Evolutionary conservation across 176 grass and related monocot species (phyloP).

Genomic region (Dactylis glomerata): DNA sequence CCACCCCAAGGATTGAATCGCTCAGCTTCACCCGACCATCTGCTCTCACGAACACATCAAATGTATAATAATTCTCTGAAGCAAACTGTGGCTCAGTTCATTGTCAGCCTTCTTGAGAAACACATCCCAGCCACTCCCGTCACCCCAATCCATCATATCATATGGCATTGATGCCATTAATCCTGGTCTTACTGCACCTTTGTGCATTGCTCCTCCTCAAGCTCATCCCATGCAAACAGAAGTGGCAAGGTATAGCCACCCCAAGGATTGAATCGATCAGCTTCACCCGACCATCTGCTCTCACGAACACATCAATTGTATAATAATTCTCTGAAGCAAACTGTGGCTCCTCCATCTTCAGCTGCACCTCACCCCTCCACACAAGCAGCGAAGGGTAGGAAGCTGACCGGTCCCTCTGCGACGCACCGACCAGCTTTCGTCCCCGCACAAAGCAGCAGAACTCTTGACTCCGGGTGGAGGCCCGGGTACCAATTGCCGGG

Average conservation of each 20-base stretch:
- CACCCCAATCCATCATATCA: constrained; percentile 88
- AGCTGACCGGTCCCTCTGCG: constrained; percentile 82
- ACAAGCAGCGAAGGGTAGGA: constrained; percentile 69
- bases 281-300: constrained; percentile 46
- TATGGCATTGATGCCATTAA: constrained; percentile 83
- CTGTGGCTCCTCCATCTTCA: constrained; percentile 28
- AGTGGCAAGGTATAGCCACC: constrained; percentile 65
- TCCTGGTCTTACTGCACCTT: constrained; percentile 75
- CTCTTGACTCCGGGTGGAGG: constrained; percentile 70
- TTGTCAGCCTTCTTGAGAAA: constrained; percentile 82
- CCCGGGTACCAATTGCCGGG: constrained; percentile 76
- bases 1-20: constrained; percentile 87
- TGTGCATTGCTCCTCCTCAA: constrained; percentile 51
- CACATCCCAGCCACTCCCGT: constrained; percentile 90
- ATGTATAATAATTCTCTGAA: constrained; percentile 54
- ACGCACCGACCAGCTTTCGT: constrained; percentile 47
- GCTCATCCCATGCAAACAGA: constrained; percentile 78
- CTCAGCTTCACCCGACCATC: constrained; percentile 57
- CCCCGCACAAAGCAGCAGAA: constrained; percentile 76
- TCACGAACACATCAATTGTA: constrained; percentile 74
- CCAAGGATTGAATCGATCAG: constrained; percentile 92
- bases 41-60: constrained; percentile 64
- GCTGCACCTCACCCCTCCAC: constrained; percentile 44
- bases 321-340: constrained; percentile 64
- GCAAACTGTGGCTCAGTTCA: constrained; percentile 59